Evolutionary conservation across 371 early-diverging fungal genomes (phyloP).

Genomic region (Entomophthora muscae): DNA sequence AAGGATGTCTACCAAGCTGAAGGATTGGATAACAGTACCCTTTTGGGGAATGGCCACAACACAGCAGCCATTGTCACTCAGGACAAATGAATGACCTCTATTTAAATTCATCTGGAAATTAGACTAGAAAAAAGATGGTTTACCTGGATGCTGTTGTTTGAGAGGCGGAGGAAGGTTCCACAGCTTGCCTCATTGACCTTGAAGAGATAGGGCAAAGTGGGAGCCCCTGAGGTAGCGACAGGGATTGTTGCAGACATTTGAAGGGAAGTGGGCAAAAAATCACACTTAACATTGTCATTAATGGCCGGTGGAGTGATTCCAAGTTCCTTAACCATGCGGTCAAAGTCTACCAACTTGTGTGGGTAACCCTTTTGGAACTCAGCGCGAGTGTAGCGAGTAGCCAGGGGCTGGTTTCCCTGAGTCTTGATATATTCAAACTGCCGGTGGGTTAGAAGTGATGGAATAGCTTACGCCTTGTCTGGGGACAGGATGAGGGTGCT

Average conservation of each 20-base stretch:
- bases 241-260: not conserved
- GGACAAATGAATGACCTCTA: not conserved
- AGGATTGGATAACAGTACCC: not conserved
- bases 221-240: not conserved
- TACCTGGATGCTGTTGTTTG: not conserved
- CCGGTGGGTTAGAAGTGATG: not conserved
- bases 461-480: constrained; percentile 24
- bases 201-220: not conserved
- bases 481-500: constrained; percentile 40
- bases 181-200: not conserved
- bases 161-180: not conserved
- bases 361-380: not conserved
- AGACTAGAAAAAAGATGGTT: not conserved
- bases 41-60: not conserved
- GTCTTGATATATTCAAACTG: not conserved
- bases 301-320: not conserved
- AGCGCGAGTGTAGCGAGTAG: not conserved
- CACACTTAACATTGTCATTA: not conserved
- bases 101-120: not conserved
- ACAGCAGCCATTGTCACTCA: not conserved
- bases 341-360: not conserved
- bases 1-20: not conserved
- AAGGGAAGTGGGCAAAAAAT: not conserved
- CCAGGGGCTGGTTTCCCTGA: not conserved
- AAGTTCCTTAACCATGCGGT: not conserved